Evolutionary conservation across 2,329 filamentous ascomycete genomes (phyloP), one percentile per base, ranked within the genome.

Genomic region (Byssothecium circinans): DNA sequence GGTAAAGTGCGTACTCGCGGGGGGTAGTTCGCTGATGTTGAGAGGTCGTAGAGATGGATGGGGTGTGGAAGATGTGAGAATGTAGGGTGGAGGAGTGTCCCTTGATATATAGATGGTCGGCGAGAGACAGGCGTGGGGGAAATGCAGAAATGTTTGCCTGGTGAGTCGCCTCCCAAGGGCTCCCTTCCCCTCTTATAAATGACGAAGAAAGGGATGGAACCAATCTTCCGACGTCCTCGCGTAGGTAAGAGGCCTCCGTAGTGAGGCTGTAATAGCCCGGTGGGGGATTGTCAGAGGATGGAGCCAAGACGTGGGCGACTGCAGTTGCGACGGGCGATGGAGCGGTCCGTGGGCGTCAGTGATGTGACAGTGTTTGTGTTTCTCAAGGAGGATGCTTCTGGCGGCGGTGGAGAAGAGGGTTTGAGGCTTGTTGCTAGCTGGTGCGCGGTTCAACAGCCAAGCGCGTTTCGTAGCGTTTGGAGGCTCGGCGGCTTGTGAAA

Each of bases 381-480:
- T n/a, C 18, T 22, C 8, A 22, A n/a, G 8, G 35, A 23, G 19
- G 22, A 10, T 19, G 11, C 22, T n/a, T 12, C 18, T 22, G 35
- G 35, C 12, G 35, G 23, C n/a, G 25, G 22, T 39, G 37, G 20
- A 27, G 41, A 35, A 29, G 40, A 15, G n/a, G 25, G 41, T 36
- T 35, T 43, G 41, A 40, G 22, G 37, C 37, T 40, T 30, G 35
- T 43, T n/a, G 11, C n/a, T 36, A 32, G 27, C 20, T 42, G 40
- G 29, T 19, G 40, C 40, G 40, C 40, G 30, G 23, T 25, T 42
- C 41, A 35, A 25, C 30, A 43, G 41, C 41, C 41, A 43, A 43
- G 41, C 32, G 25, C n/a, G 41, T 35, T 3, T 37, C 35, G 8
- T n/a, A 37, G n/a, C 22, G 15, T 37, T 22, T n/a, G n/a, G n/a